Base-by-base conservation (phyloP, 2,329 filamentous ascomycete genomes). In the Botrytis fragariae region DNA sequence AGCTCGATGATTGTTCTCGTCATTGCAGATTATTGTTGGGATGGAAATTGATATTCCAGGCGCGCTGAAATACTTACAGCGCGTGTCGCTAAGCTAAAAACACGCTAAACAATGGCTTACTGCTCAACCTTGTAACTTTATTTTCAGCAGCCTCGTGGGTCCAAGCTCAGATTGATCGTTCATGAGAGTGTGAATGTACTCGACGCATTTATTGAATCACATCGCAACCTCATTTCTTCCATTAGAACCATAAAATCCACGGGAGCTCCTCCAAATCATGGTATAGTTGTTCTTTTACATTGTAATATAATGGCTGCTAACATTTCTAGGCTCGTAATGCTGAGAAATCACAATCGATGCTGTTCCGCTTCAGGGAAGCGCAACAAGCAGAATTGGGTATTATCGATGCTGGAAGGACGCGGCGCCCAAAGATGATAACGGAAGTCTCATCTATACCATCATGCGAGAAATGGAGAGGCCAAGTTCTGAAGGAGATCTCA, bases 311-410 rank as follows among this genome's bases (percentile, higher is more conserved):
- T n/a, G 18, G 7, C 57, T 57, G 29, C 78, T 77, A 75, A 78
- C 69, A 69, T 65, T 5, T 44, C 4, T 29, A 94, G 95, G 95
- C 95, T 81, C 95, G 95, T 81, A 98, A 98, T 84, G 95, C 93
- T 63, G 95, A 98, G 88, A 99, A 98, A 84, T 95, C 96, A 80
- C 96, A 99, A 87, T 98, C 95, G 65, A 99, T 99, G 95, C 95
- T 99, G 83, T 99, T 98, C 86, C 95, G 96, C 87, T 99, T 99
- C 87, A 94, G 96, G 83, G 96, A 97, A 81, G 93, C 95, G 79
- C 96, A 98, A 89, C 95, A 95, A 77, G 94, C 94, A 77, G 95
- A 98, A 84, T 89, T 98, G 65, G 95, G 95, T 81, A 98, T 98
- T 83, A 93, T 99, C 84, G 95, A 98, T 86, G 92, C 92, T 42